phyloP scores from a whole-genome alignment of 257 asterid genomes.

The Sherardia arvensis region DNA sequence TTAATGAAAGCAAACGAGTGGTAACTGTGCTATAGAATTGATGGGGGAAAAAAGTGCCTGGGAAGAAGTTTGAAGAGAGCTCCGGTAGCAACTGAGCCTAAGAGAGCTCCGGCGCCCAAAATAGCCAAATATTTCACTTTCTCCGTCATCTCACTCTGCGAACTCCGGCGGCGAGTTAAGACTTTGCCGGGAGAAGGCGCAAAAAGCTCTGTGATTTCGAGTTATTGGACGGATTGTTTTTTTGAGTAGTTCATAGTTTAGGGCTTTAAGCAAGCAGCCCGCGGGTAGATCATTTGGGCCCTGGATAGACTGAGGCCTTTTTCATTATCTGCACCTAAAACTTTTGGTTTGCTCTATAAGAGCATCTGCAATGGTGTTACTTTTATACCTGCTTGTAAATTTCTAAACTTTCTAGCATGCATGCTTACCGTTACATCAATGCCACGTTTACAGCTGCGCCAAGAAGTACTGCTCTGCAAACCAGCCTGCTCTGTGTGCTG shows the following conservation, averaged over 20 bases:
- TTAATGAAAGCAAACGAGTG: not conserved
- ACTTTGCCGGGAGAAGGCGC: not conserved
- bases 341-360: no score
- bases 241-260: not conserved
- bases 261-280: not conserved
- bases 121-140: constrained; percentile 40
- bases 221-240: not conserved
- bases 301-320: not conserved
- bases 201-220: not conserved
- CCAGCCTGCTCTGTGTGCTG: no score
- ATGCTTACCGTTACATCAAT: no score
- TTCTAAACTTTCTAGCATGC: no score
- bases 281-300: not conserved
- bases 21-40: not conserved
- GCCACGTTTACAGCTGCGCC: no score
- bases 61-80: constrained; percentile 55
- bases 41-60: constrained; percentile 35
- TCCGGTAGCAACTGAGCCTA: constrained; percentile 66
- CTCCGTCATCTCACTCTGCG: constrained; percentile 39
- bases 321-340: no score
- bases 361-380: no score
- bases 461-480: no score
- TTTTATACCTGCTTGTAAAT: no score
- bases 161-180: not conserved
- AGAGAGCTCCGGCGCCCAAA: constrained; percentile 62